Evolutionary conservation across 2,329 filamentous ascomycete species (phyloP), one percentile per base, ranked within the genome.

Genomic region (Huntiella decipiens): DNA sequence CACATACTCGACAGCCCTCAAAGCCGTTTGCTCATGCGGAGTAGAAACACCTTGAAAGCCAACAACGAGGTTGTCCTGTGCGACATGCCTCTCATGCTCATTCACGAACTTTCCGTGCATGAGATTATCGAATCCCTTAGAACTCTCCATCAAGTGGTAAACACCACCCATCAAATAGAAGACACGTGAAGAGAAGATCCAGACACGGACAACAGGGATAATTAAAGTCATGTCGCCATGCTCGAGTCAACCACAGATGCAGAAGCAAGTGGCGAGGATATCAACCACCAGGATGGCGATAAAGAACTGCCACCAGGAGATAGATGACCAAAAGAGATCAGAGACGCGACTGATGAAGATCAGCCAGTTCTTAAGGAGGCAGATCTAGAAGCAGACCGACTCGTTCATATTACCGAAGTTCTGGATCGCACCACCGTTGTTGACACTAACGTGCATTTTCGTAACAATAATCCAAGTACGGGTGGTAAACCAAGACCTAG

Each of bases 291-390:
- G 60, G 53, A 93, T 85, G 52, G 85, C n/a, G n/a, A n/a, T n/a
- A n/a, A n/a, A n/a, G n/a, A n/a, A n/a, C n/a, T n/a, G n/a, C n/a
- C n/a, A n/a, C n/a, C n/a, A n/a, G n/a, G n/a, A n/a, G n/a, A n/a
- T n/a, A 17, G 82, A 87, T 3, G 82, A 86, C 84, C 84, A 92
- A 72, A 92, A 88, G 46, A 84, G 83, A 57, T 84, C 84, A 64
- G 87, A 87, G 65, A 83, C 81, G 70, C 86, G 84, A 53, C 86
- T 93, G 66, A 93, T 88, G 70, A 94, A 92, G 64, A 94, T 94
- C 44, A 93, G 74, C 85, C 86, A 93, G 68, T 92, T 94, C 71
- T 93, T 83, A 50, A 85, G 87, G 45, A 93, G 74, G 10, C 82
- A 84, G 61, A 93, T 83, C 66, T 93, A 76, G 34, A 94, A 77